Base-by-base conservation (phyloP, 2,329 filamentous ascomycete genomes). In the Stachybotrys echinatus region DNA sequence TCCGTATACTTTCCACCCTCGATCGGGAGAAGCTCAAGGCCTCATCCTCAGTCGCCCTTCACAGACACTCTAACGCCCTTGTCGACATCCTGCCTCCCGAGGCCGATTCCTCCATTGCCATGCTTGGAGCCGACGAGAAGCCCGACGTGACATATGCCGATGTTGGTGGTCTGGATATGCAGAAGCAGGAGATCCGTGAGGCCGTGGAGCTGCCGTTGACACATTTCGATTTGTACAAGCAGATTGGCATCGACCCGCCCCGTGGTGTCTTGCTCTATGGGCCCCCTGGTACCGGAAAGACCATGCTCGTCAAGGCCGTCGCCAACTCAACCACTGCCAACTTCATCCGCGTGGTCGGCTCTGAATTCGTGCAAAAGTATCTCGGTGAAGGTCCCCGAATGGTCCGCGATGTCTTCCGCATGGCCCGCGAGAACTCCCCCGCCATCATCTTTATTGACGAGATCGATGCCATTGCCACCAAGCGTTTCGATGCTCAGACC, bases 381-480 rank as follows among this genome's bases (percentile, higher is more conserved):
- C 81, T 99, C 2, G 94, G 94, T 68, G 94, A 99, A 70, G 94
- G 94, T 47, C 94, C 94, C 48, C 89, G 94, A 59, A 99, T 99
- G 94, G 94, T 99, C 48, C 89, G 94, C 64, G 94, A 99, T 68
- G 94, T 99, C 39, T 99, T 99, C 82, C 83, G 94, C 55, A 99
- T 99, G 94, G 94, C 94, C 37, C 87, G 94, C 55, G 94, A 99
- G 76, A 99, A 99, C 76, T 92, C 91, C 1, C 94, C 94, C 0
- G 88, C 92, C 52, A 99, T 99, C 70, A 99, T 99, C 73, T 99
- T 99, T 79, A 99, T 99, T 67, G 94, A 99, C 67, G 94, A 99
- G 71, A 96, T 99, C 61, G 94, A 99, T 66, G 94, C 94, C 55
- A 97, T 99, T 63, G 94, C 94, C 53, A 99, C 94, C 39, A 99